phyloP scores from a whole-genome alignment of 1,139 yeast species.

The Taphrina wiesneri region DNA sequence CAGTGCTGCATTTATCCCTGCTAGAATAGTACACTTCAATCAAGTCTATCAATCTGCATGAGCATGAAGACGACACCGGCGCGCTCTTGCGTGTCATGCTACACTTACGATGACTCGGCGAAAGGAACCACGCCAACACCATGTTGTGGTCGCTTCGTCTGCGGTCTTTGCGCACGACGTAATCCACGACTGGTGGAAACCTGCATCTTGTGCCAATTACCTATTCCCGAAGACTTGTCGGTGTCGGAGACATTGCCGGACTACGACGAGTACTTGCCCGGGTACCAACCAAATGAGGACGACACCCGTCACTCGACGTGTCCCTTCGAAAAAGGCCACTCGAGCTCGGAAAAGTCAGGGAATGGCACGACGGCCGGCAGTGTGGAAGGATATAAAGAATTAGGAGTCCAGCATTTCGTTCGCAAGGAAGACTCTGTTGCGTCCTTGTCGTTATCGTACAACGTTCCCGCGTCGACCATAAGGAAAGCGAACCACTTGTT shows the following conservation, averaged over 20 bases:
- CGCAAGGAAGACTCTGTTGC: constrained; percentile 16
- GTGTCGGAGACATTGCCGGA: constrained; percentile 2
- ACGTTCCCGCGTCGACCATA: neutral
- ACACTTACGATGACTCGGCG: neutral
- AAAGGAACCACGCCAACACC: constrained; percentile 23
- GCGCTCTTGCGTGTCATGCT: constrained; percentile 26
- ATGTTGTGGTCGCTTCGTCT: constrained; percentile 28
- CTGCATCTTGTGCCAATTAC: constrained; percentile 25
- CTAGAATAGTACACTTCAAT: too few relatives aligned
- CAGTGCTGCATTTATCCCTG: neutral
- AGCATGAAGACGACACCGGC: neutral
- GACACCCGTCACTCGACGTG: neutral
- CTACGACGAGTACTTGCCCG: neutral
- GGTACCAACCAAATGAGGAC: neutral
- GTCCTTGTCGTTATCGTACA: constrained; percentile 8
- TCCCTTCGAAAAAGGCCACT: neutral
- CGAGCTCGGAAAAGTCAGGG: neutral
- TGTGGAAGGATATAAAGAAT: neutral
- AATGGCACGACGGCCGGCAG: neutral
- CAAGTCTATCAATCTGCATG: too few relatives aligned
- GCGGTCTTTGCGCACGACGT: constrained; percentile 11
- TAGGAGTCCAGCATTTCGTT: constrained; percentile 28
- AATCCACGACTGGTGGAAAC: constrained; percentile 11
- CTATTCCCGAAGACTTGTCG: constrained; percentile 16
- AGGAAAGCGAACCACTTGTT: constrained; percentile 21